Conservation (phyloP, 1,139 yeast species). For the Keqinozyma sinolaborantium region DNA sequence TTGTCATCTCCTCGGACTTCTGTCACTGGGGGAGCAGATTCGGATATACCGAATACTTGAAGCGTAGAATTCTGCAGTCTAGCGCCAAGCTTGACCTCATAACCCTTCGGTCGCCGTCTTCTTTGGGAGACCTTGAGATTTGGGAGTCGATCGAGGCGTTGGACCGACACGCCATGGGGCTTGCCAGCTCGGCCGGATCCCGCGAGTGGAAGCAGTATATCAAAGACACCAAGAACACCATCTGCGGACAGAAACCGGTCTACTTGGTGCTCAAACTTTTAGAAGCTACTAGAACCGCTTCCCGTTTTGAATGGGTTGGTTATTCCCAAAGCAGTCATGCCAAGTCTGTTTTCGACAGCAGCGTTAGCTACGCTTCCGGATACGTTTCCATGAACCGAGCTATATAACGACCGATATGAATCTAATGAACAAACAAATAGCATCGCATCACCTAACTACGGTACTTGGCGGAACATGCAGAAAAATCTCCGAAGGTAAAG, state of each 20-base stretch:
- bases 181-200: constrained; percentile 54
- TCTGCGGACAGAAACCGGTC: constrained; percentile 90
- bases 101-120: constrained; percentile 12
- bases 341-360: constrained; percentile 50
- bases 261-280: constrained; percentile 56
- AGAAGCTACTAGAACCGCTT: constrained; percentile 5
- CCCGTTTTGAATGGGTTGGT: constrained; percentile 65
- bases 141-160: constrained; percentile 68
- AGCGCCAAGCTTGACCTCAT: constrained; percentile 8
- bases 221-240: constrained; percentile 72
- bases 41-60: constrained; percentile 61
- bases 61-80: background rate
- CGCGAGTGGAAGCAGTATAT: constrained; percentile 67
- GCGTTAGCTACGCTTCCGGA: constrained; percentile 91
- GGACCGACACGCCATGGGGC: constrained; percentile 67
- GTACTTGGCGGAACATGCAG: no score
- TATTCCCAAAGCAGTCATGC: constrained; percentile 77
- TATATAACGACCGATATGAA: no score
- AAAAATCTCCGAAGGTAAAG: no score
- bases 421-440: no score
- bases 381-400: no score
- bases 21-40: constrained; percentile 95
- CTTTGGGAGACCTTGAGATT: constrained; percentile 39
- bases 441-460: no score
- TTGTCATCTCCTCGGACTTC: constrained; percentile 85